Conservation (phyloP, 148 eudicot genomes). For the Arctostaphylos glauca region DNA sequence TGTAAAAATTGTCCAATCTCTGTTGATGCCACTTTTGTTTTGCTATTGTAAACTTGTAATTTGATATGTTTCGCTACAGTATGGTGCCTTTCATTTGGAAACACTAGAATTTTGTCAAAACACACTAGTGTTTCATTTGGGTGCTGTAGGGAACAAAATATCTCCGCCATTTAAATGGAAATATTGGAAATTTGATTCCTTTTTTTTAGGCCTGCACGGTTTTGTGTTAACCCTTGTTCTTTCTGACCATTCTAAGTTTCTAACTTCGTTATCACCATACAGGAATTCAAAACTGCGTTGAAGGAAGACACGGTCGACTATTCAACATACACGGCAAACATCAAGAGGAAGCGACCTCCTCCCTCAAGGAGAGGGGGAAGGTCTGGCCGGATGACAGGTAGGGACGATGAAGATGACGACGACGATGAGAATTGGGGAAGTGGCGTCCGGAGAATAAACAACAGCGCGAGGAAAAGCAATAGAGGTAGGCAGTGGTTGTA, state of each 20-base stretch:
- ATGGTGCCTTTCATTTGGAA: not conserved
- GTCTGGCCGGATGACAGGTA: conserved; percentile 34
- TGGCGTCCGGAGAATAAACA: conserved; percentile 37
- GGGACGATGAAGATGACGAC: conserved; percentile 49
- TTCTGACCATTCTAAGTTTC: not conserved
- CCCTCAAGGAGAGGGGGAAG: conserved; percentile 62
- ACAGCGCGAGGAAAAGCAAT: conserved; percentile 46
- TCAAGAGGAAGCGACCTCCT: conserved; percentile 81
- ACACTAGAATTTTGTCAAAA: not conserved
- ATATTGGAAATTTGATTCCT: not conserved
- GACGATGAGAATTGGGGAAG: conserved; percentile 50
- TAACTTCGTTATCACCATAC: conserved; percentile 4
- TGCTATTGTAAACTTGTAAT: not conserved
- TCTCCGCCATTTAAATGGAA: not conserved
- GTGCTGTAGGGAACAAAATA: not conserved
- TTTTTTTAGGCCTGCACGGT: not conserved
- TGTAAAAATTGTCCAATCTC: not conserved
- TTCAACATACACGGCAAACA: conserved; percentile 84
- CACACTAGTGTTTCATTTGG: no score
- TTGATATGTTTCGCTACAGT: not conserved
- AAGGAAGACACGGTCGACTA: conserved; percentile 93
- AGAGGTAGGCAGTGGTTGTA: conserved; percentile 56
- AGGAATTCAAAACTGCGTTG: conserved; percentile 90
- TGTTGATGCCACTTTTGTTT: not conserved
- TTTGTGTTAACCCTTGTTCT: not conserved